phyloP scores from a whole-genome alignment of 2,329 filamentous ascomycete species.

The Penicillium sp. region DNA sequence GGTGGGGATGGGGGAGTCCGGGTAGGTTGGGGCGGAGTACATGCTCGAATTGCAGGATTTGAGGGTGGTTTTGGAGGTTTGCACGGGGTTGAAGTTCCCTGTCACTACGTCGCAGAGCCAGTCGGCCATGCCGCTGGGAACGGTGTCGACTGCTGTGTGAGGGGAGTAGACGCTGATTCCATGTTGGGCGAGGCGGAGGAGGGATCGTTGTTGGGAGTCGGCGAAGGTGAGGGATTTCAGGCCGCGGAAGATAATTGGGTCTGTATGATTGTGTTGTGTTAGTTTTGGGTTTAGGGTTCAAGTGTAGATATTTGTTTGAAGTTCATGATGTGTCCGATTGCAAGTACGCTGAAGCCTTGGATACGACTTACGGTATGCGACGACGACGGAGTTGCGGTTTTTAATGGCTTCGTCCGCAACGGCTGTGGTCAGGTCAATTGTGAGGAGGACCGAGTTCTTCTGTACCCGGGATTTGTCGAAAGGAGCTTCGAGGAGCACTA shows the following conservation, averaged over 20 bases:
- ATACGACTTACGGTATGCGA: conserved; percentile 73
- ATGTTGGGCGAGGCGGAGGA: conserved; percentile 76
- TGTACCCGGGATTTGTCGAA: conserved; percentile 56
- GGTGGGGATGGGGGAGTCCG: conserved; percentile 28
- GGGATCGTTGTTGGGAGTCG: conserved; percentile 81
- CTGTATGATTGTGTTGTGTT: conserved; percentile 44
- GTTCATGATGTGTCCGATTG: neutral
- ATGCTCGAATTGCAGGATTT: conserved; percentile 24
- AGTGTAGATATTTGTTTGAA: neutral
- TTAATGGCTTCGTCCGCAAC: conserved; percentile 88
- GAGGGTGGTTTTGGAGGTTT: conserved; percentile 3
- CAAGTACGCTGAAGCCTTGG: neutral
- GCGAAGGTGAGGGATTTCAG: conserved; percentile 82
- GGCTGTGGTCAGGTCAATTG: conserved; percentile 83
- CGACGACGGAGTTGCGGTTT: conserved; percentile 70
- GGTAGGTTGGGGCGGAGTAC: conserved; percentile 44
- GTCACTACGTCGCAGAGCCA: conserved; percentile 89
- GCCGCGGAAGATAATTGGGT: conserved; percentile 93
- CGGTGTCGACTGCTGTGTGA: conserved; percentile 90
- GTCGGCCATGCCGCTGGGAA: conserved; percentile 79
- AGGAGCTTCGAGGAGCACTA: conserved; percentile 68
- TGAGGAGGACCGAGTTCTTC: conserved; percentile 70
- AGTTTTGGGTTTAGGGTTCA: neutral
- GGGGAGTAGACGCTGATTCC: conserved; percentile 95
- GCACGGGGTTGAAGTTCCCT: conserved; percentile 38